A percentile compares a stretch with the other conserved stretches of the same genome.
Conservation (phyloP, 495 filamentous ascomycete genomes). For the Hypoxylon rickii region DNA sequence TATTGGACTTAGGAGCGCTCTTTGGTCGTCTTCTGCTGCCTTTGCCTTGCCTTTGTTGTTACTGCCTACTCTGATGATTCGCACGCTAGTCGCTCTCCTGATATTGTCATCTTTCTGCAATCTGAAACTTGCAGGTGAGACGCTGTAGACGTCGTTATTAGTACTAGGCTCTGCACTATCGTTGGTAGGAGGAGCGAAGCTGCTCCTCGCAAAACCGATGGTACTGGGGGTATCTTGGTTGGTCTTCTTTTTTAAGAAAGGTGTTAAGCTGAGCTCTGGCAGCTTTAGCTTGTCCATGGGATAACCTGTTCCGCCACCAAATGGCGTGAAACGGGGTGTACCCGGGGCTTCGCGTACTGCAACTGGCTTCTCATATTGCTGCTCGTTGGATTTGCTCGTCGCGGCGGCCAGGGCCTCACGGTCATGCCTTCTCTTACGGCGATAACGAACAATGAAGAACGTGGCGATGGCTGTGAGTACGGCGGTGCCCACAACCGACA, state of each 20-base stretch:
- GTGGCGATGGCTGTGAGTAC: constrained; percentile 42
- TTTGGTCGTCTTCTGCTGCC: constrained; percentile 15
- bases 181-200: constrained; percentile 3
- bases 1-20: constrained; percentile 14
- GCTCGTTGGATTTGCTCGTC: constrained; percentile 4
- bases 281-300: constrained; percentile 34
- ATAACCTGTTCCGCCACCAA: constrained; percentile 24
- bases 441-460: constrained; percentile 40
- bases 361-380: constrained; percentile 16
- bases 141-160: constrained; percentile 18
- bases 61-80: constrained; percentile 35
- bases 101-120: constrained; percentile 32
- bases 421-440: constrained; percentile 30
- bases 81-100: constrained; percentile 35
- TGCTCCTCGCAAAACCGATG: constrained; percentile 24
- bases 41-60: constrained; percentile 22
- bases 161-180: background rate
- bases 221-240: constrained; percentile 14
- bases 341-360: constrained; percentile 26
- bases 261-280: constrained; percentile 25
- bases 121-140: constrained; percentile 24
- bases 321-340: constrained; percentile 33
- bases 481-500: constrained; percentile 45
- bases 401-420: constrained; percentile 11
- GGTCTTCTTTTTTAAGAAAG: constrained; percentile 25